Evolutionary conservation across 192 early-diverging fungal genomes (phyloP).

Genomic region (Backusella circina): DNA sequence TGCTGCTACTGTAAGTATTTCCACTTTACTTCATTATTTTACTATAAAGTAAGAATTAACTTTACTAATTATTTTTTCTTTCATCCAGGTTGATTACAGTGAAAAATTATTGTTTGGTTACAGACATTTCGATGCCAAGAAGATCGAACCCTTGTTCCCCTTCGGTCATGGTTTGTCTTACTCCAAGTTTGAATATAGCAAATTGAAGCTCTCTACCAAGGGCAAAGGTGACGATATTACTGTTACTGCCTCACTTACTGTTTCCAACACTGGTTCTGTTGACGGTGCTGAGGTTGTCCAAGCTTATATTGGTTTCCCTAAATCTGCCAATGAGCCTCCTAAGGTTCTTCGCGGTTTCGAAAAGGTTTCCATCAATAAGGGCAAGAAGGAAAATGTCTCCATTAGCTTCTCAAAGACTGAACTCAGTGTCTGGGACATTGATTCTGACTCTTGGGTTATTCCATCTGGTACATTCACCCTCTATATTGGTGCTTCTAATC

Average conservation of each 20-base stretch:
- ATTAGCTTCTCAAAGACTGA: slow-evolving; percentile 41
- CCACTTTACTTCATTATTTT: not conserved
- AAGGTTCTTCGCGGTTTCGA: slow-evolving; percentile 17
- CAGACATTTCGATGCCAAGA: slow-evolving; percentile 42
- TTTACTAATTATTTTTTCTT: not conserved
- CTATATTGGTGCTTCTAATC: slow-evolving; percentile 46
- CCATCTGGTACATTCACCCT: slow-evolving; percentile 50
- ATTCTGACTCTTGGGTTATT: slow-evolving; percentile 35
- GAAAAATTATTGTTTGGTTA: slow-evolving; percentile 61
- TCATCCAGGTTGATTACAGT: slow-evolving; percentile 43
- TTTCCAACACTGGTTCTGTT: slow-evolving; percentile 29
- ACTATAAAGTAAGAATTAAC: not conserved
- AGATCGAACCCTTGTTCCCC: slow-evolving; percentile 47
- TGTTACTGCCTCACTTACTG: slow-evolving; percentile 21
- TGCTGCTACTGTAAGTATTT: slow-evolving; percentile 18
- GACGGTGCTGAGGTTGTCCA: slow-evolving; percentile 37
- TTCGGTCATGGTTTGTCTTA: slow-evolving; percentile 69
- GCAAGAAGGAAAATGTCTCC: slow-evolving; percentile 23
- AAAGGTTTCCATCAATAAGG: slow-evolving; percentile 19
- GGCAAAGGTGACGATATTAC: not conserved
- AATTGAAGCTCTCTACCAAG: slow-evolving; percentile 10
- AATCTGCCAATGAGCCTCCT: slow-evolving; percentile 1
- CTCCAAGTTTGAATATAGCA: slow-evolving; percentile 52
- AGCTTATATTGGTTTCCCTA: slow-evolving; percentile 37
- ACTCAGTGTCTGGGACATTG: slow-evolving; percentile 45